Conservation (phyloP, 129 eudicot genomes). For the Tagetes patula region DNA sequence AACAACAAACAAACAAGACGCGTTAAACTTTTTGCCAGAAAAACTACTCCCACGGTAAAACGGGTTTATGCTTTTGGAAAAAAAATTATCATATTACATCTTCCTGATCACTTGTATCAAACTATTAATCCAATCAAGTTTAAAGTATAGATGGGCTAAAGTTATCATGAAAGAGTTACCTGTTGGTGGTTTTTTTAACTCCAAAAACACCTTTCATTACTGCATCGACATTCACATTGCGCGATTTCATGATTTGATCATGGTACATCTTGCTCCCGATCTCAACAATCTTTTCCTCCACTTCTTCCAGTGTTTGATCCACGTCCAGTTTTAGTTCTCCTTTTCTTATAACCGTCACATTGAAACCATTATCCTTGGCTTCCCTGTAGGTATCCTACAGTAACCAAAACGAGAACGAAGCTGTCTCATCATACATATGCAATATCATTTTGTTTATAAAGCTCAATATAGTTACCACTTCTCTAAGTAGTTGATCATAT, state of each 20-base stretch:
- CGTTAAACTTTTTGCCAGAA: not conserved
- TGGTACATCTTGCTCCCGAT: slow-evolving; percentile 93
- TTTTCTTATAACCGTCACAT: slow-evolving; percentile 82
- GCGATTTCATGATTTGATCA: slow-evolving; percentile 71
- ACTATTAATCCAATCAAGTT: not conserved
- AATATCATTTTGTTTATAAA: not conserved
- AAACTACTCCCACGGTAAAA: not conserved
- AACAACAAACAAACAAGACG: not conserved
- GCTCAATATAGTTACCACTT: no score
- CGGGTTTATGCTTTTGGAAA: not conserved
- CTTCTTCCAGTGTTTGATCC: slow-evolving; percentile 92
- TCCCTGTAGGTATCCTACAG: slow-evolving; percentile 76
- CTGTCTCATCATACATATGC: not conserved
- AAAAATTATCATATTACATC: not conserved
- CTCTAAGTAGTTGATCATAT: no score
- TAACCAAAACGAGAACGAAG: not conserved
- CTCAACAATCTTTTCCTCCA: slow-evolving; percentile 72
- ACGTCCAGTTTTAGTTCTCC: slow-evolving; percentile 78
- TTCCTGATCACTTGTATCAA: not conserved
- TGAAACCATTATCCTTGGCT: slow-evolving; percentile 82
- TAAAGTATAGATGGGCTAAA: no score
- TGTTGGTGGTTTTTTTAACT: slow-evolving; percentile 41
- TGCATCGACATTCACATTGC: slow-evolving; percentile 51
- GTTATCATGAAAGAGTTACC: slow-evolving; percentile 25
- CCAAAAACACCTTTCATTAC: slow-evolving; percentile 84